These are phyloP conservation scores for Ceratobasidium sp. DNA, from an alignment of 1,284 basidiomycete species.

Conservation along the genomic window DNA sequence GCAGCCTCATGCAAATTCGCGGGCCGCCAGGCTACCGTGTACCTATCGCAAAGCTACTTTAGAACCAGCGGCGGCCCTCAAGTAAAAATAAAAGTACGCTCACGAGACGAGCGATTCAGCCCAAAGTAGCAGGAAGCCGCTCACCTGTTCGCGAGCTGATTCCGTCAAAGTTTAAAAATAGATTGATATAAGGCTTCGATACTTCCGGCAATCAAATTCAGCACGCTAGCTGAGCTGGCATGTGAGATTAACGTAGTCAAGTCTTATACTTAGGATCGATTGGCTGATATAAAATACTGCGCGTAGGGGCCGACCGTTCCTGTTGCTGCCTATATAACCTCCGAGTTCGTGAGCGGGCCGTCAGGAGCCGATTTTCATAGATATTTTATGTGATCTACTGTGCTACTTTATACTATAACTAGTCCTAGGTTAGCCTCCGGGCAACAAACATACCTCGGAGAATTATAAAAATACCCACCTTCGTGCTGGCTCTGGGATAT, in stretches of 20 bases:
- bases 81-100: constrained; percentile 9
- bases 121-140: not conserved
- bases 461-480: constrained; percentile 22
- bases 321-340: too few species aligned
- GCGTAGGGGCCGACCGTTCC: too few species aligned
- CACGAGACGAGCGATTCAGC: not conserved
- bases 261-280: not conserved
- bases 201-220: constrained; percentile 8
- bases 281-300: not conserved
- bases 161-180: constrained; percentile 25
- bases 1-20: not conserved
- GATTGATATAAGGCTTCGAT: constrained; percentile 12
- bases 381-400: too few species aligned
- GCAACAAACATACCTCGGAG: constrained; percentile 12
- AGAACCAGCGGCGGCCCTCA: constrained; percentile 17
- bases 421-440: not conserved
- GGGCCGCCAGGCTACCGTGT: constrained; percentile 20
- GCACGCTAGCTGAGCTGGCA: constrained; percentile 4
- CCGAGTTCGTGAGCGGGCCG: too few species aligned
- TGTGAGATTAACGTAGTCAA: too few species aligned
- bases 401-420: not conserved
- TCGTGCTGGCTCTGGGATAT: constrained; percentile 3
- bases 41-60: not conserved
- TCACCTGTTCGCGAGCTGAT: constrained; percentile 11
- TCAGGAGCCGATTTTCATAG: too few species aligned